These are phyloP conservation scores for Somion occarium DNA, from an alignment of 1,284 basidiomycete species.

Conservation along the genomic window DNA sequence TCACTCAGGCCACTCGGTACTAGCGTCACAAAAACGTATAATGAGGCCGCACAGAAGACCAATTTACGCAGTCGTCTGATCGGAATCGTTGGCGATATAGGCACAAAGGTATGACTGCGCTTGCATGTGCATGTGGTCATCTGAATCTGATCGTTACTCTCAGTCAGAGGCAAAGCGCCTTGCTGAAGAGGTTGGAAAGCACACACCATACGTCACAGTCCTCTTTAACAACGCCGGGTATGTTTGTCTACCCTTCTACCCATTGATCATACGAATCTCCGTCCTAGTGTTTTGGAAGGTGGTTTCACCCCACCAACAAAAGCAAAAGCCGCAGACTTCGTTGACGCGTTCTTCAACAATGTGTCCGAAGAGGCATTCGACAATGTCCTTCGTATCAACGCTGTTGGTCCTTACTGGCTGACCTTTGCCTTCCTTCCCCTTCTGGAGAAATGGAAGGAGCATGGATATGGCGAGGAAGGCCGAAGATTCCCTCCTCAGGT, in stretches of 20 bases:
- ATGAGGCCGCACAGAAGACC: constrained; percentile 31
- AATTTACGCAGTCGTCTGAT: constrained; percentile 33
- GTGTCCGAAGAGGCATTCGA: constrained; percentile 36
- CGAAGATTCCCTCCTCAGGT: constrained; percentile 43
- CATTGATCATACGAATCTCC: background rate
- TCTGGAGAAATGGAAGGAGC: constrained; percentile 42
- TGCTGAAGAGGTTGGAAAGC: constrained; percentile 36
- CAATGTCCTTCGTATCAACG: constrained; percentile 36
- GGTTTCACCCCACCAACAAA: constrained; percentile 32
- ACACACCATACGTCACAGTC: constrained; percentile 39
- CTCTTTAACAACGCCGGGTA: constrained; percentile 37
- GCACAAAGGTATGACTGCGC: constrained; percentile 33
- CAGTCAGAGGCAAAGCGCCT: constrained; percentile 41
- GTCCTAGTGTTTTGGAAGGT: constrained; percentile 11
- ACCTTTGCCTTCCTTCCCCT: constrained; percentile 48
- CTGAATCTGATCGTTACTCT: background rate
- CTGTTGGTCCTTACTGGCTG: constrained; percentile 45
- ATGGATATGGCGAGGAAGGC: constrained; percentile 12
- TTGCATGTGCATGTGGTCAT: background rate
- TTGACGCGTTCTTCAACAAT: constrained; percentile 35
- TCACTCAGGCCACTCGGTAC: background rate
- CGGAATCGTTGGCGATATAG: constrained; percentile 40
- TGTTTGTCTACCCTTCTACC: constrained; percentile 2
- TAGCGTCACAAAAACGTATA: constrained; percentile 31
- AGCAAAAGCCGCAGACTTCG: constrained; percentile 34